Percentiles rank a stretch among this genome's conserved stretches.
phyloP scores from a whole-genome alignment of 2,329 filamentous ascomycete species.

The Ilyonectria mors-panacis region DNA sequence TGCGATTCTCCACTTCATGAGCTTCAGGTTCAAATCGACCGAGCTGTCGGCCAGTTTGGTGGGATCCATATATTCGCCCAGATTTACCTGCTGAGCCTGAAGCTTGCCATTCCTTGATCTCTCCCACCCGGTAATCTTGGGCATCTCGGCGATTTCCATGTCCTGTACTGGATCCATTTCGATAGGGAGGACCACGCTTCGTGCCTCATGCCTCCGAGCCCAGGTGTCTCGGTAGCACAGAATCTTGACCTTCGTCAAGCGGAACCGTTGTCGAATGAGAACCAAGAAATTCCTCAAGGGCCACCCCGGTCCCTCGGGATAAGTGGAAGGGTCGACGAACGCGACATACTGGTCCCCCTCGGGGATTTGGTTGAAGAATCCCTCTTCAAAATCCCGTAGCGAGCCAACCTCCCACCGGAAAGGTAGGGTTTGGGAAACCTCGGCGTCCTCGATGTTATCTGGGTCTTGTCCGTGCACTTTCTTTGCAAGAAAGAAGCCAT shows the following conservation, averaged over 20 bases:
- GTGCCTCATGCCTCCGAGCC: slow-evolving; percentile 81
- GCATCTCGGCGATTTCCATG: slow-evolving; percentile 71
- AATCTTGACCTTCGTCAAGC: slow-evolving; percentile 82
- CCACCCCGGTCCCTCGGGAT: slow-evolving; percentile 90
- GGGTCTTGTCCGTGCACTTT: slow-evolving; percentile 66
- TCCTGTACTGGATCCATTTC: slow-evolving; percentile 66
- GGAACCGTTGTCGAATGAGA: slow-evolving; percentile 86
- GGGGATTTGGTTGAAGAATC: slow-evolving; percentile 84
- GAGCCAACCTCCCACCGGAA: slow-evolving; percentile 85
- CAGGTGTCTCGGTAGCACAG: slow-evolving; percentile 92
- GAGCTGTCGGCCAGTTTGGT: slow-evolving; percentile 89
- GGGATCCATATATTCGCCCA: slow-evolving; percentile 96
- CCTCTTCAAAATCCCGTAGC: slow-evolving; percentile 84
- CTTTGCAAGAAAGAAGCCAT: slow-evolving; percentile 97
- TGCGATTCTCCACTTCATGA: slow-evolving; percentile 99
- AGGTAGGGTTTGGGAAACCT: slow-evolving; percentile 64
- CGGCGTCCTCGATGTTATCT: slow-evolving; percentile 66
- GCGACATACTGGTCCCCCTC: slow-evolving; percentile 85
- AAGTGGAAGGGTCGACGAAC: slow-evolving; percentile 95
- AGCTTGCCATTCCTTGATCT: slow-evolving; percentile 85
- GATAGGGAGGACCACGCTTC: slow-evolving; percentile 83
- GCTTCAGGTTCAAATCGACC: slow-evolving; percentile 94
- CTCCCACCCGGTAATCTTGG: slow-evolving; percentile 97
- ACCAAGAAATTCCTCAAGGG: slow-evolving; percentile 91
- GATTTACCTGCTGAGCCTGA: slow-evolving; percentile 81